Evolutionary conservation across 2,329 filamentous ascomycete species (phyloP), one percentile per base, ranked within the genome.

Genomic region (Pseudogymnoascus sp.): DNA sequence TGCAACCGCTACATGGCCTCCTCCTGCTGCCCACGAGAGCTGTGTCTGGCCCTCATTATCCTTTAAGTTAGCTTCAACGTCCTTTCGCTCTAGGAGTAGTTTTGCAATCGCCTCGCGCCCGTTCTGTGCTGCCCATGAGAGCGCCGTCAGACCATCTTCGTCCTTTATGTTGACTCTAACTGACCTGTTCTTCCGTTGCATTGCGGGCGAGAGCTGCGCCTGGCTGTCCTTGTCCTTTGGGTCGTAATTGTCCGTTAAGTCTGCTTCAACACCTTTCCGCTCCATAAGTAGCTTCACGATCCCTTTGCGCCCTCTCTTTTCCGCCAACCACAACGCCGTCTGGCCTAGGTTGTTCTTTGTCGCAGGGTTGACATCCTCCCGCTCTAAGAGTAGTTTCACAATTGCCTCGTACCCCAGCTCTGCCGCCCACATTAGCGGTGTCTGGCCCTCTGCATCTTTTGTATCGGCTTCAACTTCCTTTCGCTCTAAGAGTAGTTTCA

Each of bases 341-440:
- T 21, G 21, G 21, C 39, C 34, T 5, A n/a, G 13, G 13, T 16
- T 14, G 48, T 62, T 36, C 39, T 62, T 45, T 6, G 25, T 3
- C 8, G 36, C 34, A 10, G 28, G 43, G 6, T 64, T 13, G 11
- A 64, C 36, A 23, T 64, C 21, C 21, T 41, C 36, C 19, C 51
- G 37, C 10, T 45, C 19, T 41, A 64, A 37, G 2, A 64, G 63
- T 11, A 62, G n/a, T 13, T 19, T 43, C 8, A 64, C 34, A 16
- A 64, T 36, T 13, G 25, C 16, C 14, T 62, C 57, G 23, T 41
- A 5, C 5, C 37, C 51, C 7, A 8, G 14, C 1, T 21, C 6
- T 48, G 54, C 62, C 16, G 62, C 60, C 28, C 37, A 48, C n/a
- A 23, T 37, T 4, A 64, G 63, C 60, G 60, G 63, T 4, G 63